Evolutionary conservation across 257 asterid genomes (phyloP).

Genomic region (Solanum chaucha): DNA sequence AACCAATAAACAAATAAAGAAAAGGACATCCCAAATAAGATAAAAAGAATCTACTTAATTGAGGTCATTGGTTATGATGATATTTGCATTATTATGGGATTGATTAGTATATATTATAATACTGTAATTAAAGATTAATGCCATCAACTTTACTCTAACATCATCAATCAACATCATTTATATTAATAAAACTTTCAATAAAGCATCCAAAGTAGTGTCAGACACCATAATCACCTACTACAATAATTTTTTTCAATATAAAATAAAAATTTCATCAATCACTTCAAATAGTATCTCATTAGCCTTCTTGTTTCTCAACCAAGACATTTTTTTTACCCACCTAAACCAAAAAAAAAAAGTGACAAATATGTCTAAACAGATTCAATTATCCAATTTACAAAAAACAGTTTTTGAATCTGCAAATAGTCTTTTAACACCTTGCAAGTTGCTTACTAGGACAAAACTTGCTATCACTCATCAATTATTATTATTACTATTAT

Average conservation of each 20-base stretch:
- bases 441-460: not conserved
- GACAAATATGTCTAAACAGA: not conserved
- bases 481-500: not conserved
- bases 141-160: not conserved
- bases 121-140: not conserved
- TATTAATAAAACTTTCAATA: not conserved
- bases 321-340: not conserved
- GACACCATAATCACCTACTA: not conserved
- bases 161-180: slow-evolving; percentile 2
- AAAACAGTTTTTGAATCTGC: slow-evolving; percentile 5
- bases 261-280: not conserved
- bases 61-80: slow-evolving; percentile 8
- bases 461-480: not conserved
- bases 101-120: slow-evolving; percentile 2
- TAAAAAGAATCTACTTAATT: slow-evolving; percentile 15
- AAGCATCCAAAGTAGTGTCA: not conserved
- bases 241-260: not conserved
- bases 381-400: slow-evolving; percentile 3
- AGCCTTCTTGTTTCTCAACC: not conserved
- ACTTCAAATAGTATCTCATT: not conserved
- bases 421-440: not conserved
- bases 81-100: slow-evolving; percentile 5
- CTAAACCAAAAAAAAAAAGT: not conserved
- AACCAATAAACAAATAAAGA: slow-evolving; percentile 7
- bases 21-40: slow-evolving; percentile 8